Evolutionary conservation across 257 asterid genomes (phyloP).

Genomic region (Primulina tabacum): DNA sequence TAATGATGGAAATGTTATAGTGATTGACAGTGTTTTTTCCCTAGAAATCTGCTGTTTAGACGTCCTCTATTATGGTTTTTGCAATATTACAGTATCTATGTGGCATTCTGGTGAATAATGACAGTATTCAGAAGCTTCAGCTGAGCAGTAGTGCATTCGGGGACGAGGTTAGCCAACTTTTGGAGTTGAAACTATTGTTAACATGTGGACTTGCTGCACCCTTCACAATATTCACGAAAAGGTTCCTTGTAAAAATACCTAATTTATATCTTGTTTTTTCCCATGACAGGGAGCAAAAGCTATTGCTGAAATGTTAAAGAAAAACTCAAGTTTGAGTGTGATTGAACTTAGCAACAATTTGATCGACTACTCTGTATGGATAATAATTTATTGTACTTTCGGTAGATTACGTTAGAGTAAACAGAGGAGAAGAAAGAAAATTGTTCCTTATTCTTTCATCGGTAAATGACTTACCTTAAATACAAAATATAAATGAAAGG

Average conservation of each 20-base stretch:
- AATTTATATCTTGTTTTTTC: constrained; percentile 21
- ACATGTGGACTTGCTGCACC: constrained; percentile 7
- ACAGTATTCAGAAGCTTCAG: constrained; percentile 86
- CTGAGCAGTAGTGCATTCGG: constrained; percentile 78
- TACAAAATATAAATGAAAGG: too few species aligned
- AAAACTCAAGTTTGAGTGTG: constrained; percentile 79
- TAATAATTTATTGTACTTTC: constrained; percentile 16
- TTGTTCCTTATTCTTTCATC: too few species aligned
- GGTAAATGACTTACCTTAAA: too few species aligned
- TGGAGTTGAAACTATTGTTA: constrained; percentile 18
- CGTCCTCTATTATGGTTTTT: constrained; percentile 6
- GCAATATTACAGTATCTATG: constrained; percentile 55
- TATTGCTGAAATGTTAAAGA: constrained; percentile 90
- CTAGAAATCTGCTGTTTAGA: constrained; percentile 3
- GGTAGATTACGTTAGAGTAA: too few species aligned
- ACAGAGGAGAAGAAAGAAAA: too few species aligned
- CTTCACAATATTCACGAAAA: constrained; percentile 12
- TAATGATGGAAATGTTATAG: not conserved
- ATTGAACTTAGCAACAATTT: constrained; percentile 87
- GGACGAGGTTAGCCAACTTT: constrained; percentile 73
- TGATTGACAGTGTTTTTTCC: not conserved
- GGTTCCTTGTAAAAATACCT: constrained; percentile 13
- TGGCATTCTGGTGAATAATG: constrained; percentile 61
- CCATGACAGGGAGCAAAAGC: constrained; percentile 89
- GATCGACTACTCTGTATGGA: constrained; percentile 92